Percentiles rank a stretch among this genome's conserved stretches.
phyloP scores from a whole-genome alignment of 768 basidiomycete species.

The Mrakia gelida region DNA sequence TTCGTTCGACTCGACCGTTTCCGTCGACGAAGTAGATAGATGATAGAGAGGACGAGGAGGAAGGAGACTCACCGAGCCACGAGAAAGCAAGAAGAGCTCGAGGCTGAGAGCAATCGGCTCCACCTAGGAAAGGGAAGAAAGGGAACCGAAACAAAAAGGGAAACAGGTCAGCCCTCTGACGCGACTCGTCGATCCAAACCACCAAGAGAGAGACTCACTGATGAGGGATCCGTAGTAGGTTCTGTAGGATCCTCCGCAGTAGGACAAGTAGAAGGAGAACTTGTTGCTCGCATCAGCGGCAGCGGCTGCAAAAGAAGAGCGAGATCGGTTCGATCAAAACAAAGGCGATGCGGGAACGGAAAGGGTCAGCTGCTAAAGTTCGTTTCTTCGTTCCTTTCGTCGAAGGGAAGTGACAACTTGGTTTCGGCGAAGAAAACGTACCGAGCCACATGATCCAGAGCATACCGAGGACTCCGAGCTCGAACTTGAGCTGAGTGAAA shows the following conservation, averaged over 20 bases:
- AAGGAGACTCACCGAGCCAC: background rate
- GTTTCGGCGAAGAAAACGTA: background rate
- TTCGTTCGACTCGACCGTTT: background rate
- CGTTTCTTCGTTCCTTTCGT: background rate
- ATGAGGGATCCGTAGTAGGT: background rate
- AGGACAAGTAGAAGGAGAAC: background rate
- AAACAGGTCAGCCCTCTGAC: background rate
- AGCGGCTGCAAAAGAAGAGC: background rate
- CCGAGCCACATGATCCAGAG: conserved; percentile 13
- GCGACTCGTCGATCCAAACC: background rate
- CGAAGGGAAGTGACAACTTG: no score
- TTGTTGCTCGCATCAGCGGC: background rate
- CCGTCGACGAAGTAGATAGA: background rate
- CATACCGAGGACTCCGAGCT: background rate
- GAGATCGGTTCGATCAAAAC: background rate
- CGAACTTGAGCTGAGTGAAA: conserved; percentile 8
- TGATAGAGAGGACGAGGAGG: background rate
- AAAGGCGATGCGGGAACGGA: background rate
- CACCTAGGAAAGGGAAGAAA: background rate
- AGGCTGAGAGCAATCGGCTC: background rate
- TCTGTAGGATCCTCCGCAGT: background rate
- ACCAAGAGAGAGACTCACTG: background rate
- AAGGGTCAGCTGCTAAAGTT: background rate
- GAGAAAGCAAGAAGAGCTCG: conserved; percentile 7
- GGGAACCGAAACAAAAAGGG: background rate